Base-by-base conservation (phyloP, 495 filamentous ascomycete genomes). In the Clavariopsis aquatica region DNA sequence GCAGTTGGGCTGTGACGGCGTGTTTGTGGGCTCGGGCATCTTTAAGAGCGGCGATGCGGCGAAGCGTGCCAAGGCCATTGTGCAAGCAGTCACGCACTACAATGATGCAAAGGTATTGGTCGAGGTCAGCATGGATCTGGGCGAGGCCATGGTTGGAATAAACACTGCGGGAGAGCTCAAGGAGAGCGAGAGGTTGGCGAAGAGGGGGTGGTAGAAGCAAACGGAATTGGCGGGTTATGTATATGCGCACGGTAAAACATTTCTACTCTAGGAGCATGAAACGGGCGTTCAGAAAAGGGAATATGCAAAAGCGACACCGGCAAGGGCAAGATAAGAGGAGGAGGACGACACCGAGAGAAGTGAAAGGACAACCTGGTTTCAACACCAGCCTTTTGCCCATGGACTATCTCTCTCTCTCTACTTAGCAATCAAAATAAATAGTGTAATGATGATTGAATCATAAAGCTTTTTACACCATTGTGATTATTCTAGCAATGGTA, bases 1-100 rank as follows among this genome's bases (percentile, higher is more conserved):
- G 94, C 92, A 97, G 79, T 78, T 98, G 57, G 94, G 94, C 62
- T 98, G 94, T 73, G 94, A 98, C 73, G 94, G 94, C 58, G 94
- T 98, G 29, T 98, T 98, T 72, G 94, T 98, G 49, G 94, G 94
- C 29, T 90, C 86, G 49, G 94, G 94, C 41, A 98, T 98, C 76
- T 98, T 98, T 82, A 98, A 98, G 85, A 87, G 83, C 12, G 95
- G 93, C 13, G 86, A 98, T 78, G 89, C 94, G 23, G 82, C 85
- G 49, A 87, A 91, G 83, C 82, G 94, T 69, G 94, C 94, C 8
- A 87, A 85, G 76, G 94, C 94, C 34, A 97, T 98, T 70, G 94
- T 98, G 55, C 89, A 95, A 79, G 95, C 94, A 15, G 89, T 91
- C 9, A 93, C 92, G 41, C 88, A 97, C 75, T 96, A 79, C 77